These are phyloP conservation scores for Raddia guianensis DNA, from an alignment of 176 grass and related monocot species.

Conservation along the genomic window DNA sequence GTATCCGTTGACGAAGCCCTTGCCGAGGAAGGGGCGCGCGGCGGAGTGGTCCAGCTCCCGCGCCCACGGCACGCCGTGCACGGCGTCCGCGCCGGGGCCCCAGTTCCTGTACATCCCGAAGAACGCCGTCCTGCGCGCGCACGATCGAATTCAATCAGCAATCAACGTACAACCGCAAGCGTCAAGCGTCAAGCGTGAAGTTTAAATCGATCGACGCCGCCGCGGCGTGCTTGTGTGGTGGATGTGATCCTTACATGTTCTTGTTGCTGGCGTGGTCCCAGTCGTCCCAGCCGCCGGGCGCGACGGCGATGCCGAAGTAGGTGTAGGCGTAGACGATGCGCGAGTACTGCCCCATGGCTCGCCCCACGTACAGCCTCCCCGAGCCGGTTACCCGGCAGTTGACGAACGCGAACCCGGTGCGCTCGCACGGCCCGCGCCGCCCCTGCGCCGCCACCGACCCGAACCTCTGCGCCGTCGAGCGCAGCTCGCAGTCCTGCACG, in stretches of 20 bases:
- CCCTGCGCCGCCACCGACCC: slow-evolving; percentile 83
- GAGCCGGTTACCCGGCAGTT: slow-evolving; percentile 86
- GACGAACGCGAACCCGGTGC: slow-evolving; percentile 90
- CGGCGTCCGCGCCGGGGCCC: slow-evolving; percentile 73
- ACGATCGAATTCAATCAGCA: too few species aligned
- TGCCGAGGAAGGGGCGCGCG: slow-evolving; percentile 78
- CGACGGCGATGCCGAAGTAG: slow-evolving; percentile 90
- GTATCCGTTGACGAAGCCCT: slow-evolving; percentile 94
- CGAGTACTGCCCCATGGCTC: slow-evolving; percentile 98
- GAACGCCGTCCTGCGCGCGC: slow-evolving; percentile 66
- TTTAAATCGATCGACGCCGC: too few species aligned
- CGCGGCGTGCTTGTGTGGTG: too few species aligned
- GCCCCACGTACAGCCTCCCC: slow-evolving; percentile 75
- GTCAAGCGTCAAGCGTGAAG: background rate
- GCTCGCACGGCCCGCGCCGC: slow-evolving; percentile 74
- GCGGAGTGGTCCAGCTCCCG: slow-evolving; percentile 82
- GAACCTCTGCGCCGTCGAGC: slow-evolving; percentile 70
- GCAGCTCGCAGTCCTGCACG: slow-evolving; percentile 73
- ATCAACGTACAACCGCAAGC: background rate
- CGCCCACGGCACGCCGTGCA: slow-evolving; percentile 87
- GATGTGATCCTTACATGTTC: slow-evolving; percentile 70
- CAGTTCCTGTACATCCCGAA: slow-evolving; percentile 88
- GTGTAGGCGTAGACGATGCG: slow-evolving; percentile 96
- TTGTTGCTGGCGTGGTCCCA: slow-evolving; percentile 97
- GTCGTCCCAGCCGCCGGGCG: slow-evolving; percentile 91